These are phyloP conservation scores for Ceratocystis papillata DNA, from an alignment of 2,329 filamentous ascomycete species.

Conservation along the genomic window DNA sequence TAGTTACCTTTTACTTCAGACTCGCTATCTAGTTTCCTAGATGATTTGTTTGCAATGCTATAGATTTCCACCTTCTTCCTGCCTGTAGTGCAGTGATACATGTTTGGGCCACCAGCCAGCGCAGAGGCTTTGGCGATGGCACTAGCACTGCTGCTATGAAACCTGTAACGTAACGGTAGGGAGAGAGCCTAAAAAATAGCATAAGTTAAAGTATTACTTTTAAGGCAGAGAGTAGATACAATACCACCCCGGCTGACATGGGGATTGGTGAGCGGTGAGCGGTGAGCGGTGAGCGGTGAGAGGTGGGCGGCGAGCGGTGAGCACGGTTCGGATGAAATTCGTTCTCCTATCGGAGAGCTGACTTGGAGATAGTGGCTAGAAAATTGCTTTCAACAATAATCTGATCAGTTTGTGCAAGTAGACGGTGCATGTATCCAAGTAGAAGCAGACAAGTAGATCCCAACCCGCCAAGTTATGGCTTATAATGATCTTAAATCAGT, in stretches of 20 bases:
- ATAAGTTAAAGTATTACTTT: conserved; percentile 29
- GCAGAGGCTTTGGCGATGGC: not conserved
- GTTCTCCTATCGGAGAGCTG: not conserved
- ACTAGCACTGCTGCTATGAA: not conserved
- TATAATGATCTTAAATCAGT: too few species aligned
- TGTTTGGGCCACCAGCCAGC: not conserved
- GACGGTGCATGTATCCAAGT: not conserved
- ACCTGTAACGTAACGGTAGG: not conserved
- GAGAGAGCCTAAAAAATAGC: not conserved
- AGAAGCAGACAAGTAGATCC: not conserved
- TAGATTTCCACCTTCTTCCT: not conserved
- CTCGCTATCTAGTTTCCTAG: not conserved
- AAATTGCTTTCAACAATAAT: not conserved
- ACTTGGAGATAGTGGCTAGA: not conserved
- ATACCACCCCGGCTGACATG: conserved; percentile 36
- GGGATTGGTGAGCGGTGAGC: conserved; percentile 34
- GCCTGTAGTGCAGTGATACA: not conserved
- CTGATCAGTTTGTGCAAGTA: not conserved
- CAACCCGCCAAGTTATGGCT: too few species aligned
- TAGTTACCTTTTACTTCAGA: not conserved
- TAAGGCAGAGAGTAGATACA: conserved; percentile 32
- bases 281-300: conserved; percentile 30
- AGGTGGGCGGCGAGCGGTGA: conserved; percentile 31
- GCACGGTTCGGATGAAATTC: conserved; percentile 27
- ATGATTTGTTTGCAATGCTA: not conserved